phyloP scores from a whole-genome alignment of 805 yeast species.

The Komagataella pseudopastoris region DNA sequence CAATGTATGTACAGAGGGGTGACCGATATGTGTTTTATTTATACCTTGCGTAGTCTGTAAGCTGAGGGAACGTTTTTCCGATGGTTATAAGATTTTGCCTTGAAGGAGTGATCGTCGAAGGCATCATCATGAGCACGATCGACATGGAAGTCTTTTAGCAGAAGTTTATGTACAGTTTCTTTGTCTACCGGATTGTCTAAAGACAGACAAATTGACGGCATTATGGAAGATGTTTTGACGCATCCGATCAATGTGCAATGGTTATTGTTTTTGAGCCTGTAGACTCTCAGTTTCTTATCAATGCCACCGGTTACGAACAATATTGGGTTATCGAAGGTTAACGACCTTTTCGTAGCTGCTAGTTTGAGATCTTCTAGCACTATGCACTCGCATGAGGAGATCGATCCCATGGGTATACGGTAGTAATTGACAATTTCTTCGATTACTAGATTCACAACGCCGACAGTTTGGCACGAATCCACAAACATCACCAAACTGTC shows the following conservation, averaged over 20 bases:
- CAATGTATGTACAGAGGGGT: background rate
- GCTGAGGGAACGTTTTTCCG: background rate
- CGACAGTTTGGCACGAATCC: slow-evolving; percentile 13
- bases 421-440: slow-evolving; percentile 9
- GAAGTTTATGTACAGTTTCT: background rate
- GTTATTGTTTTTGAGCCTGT: slow-evolving; percentile 5
- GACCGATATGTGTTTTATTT: background rate
- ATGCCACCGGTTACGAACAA: slow-evolving; percentile 9
- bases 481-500: slow-evolving; percentile 9
- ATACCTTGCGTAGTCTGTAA: background rate
- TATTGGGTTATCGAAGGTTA: background rate
- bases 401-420: slow-evolving; percentile 13
- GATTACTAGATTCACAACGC: slow-evolving; percentile 9
- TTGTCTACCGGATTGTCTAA: background rate
- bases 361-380: background rate
- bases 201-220: background rate
- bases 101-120: background rate
- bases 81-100: background rate
- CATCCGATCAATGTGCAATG: background rate
- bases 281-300: slow-evolving; percentile 10
- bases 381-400: slow-evolving; percentile 7
- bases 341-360: background rate
- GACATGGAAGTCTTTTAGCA: background rate
- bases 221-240: background rate
- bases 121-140: background rate